Conservation (phyloP, 1,139 yeast genomes). For the Hyphopichia fennica region DNA sequence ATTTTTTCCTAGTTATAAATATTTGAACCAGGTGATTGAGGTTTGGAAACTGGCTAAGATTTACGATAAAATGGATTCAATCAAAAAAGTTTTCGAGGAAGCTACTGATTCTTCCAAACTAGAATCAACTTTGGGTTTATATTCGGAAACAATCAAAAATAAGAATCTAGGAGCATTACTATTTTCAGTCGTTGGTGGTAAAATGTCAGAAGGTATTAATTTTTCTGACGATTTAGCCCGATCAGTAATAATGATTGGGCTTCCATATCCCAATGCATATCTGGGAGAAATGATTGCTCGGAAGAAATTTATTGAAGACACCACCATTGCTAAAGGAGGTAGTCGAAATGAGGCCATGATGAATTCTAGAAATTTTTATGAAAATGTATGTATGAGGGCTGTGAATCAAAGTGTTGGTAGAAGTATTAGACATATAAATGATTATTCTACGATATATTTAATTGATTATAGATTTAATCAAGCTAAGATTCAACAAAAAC, state of each 20-base stretch:
- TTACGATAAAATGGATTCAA: constrained; percentile 27
- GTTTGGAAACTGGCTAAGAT: constrained; percentile 50
- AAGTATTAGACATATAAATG: constrained; percentile 81
- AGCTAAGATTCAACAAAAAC: constrained; percentile 53
- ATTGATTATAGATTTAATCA: constrained; percentile 64
- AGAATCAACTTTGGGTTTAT: constrained; percentile 50
- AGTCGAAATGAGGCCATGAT: constrained; percentile 38
- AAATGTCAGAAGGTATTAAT: constrained; percentile 91
- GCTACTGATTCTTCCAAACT: constrained; percentile 43
- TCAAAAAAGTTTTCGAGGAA: constrained; percentile 59
- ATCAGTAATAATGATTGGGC: constrained; percentile 83
- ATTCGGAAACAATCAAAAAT: constrained; percentile 35
- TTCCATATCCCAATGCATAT: constrained; percentile 85
- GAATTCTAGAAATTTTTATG: constrained; percentile 66
- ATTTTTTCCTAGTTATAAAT: constrained; percentile 84
- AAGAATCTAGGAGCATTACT: constrained; percentile 58
- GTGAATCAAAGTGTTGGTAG: constrained; percentile 94
- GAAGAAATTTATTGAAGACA: constrained; percentile 60
- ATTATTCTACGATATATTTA: constrained; percentile 74
- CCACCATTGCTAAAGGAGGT: constrained; percentile 39
- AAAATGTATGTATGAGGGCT: constrained; percentile 87
- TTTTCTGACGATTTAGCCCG: constrained; percentile 85
- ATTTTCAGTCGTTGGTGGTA: constrained; percentile 90
- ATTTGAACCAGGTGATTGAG: constrained; percentile 50
- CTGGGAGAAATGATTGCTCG: constrained; percentile 84